Evolutionary conservation across 176 grass and related monocot genomes (phyloP).

Genomic region (Phoenix roebelenii): DNA sequence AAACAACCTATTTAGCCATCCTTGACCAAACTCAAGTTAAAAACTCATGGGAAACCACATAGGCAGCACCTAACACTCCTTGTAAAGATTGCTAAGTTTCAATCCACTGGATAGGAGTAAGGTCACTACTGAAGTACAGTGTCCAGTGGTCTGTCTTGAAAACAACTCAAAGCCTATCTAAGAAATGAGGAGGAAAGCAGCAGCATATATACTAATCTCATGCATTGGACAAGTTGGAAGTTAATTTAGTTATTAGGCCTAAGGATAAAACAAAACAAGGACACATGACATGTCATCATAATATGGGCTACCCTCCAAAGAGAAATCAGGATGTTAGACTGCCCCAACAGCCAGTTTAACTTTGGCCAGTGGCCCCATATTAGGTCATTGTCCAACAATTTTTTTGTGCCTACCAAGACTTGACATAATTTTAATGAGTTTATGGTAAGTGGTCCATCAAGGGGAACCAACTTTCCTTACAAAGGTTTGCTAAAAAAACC

Average conservation of each 20-base stretch:
- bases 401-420: conserved; percentile 3
- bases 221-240: no score
- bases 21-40: no score
- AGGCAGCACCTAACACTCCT: background rate
- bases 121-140: background rate
- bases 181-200: background rate
- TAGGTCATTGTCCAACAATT: background rate
- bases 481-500: background rate
- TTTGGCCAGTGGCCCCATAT: background rate
- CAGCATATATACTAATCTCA: no score
- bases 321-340: background rate
- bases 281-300: background rate
- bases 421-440: conserved; percentile 6
- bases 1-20: no score
- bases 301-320: background rate
- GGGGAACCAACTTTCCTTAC: background rate
- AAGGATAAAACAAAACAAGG: background rate
- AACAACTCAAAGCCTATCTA: conserved; percentile 19
- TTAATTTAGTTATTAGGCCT: background rate
- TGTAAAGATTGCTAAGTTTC: background rate
- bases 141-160: conserved; percentile 7
- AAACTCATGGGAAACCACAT: background rate
- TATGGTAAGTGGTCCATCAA: conserved; percentile 13
- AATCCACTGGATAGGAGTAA: background rate
- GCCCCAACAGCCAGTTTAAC: conserved; percentile 1